phyloP scores from a whole-genome alignment of 257 asterid genomes.

The Paraleonurus japonicus region DNA sequence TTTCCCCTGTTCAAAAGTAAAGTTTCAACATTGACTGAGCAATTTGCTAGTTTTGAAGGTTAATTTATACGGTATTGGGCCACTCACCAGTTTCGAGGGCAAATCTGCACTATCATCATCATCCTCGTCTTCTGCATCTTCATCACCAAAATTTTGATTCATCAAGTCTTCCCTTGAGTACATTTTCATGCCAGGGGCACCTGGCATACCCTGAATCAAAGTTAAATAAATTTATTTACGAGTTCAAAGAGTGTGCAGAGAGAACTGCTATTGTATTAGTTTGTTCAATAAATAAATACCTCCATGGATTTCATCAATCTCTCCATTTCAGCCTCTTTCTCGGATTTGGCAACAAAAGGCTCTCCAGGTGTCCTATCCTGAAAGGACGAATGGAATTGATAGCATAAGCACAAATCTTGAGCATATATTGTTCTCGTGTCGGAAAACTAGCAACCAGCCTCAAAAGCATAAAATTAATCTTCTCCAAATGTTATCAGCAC shows the following conservation, averaged over 20 bases:
- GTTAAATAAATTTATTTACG: not conserved
- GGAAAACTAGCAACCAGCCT: not conserved
- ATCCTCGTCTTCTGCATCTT: conserved; percentile 12
- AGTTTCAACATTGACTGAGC: not conserved
- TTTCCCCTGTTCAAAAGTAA: not conserved
- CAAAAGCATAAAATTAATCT: not conserved
- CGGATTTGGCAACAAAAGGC: conserved; percentile 9
- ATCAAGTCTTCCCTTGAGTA: conserved; percentile 13
- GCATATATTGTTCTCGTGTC: not conserved
- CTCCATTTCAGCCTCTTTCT: conserved; percentile 9
- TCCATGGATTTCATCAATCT: conserved; percentile 13
- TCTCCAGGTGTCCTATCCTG: conserved; percentile 14
- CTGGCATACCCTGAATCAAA: conserved; percentile 10
- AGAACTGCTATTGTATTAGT: not conserved
- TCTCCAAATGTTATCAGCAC: not conserved
- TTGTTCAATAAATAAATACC: not conserved
- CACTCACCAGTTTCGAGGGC: not conserved
- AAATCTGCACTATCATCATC: not conserved
- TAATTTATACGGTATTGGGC: not conserved
- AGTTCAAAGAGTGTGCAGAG: not conserved
- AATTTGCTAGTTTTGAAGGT: not conserved
- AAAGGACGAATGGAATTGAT: not conserved
- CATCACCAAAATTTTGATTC: not conserved
- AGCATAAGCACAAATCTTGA: not conserved
- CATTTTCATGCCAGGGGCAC: conserved; percentile 13